Percentiles rank a stretch among this genome's conserved stretches.
Evolutionary conservation across 371 early-diverging fungal genomes (phyloP).

Genomic region (Rhizopus stolonifer): DNA sequence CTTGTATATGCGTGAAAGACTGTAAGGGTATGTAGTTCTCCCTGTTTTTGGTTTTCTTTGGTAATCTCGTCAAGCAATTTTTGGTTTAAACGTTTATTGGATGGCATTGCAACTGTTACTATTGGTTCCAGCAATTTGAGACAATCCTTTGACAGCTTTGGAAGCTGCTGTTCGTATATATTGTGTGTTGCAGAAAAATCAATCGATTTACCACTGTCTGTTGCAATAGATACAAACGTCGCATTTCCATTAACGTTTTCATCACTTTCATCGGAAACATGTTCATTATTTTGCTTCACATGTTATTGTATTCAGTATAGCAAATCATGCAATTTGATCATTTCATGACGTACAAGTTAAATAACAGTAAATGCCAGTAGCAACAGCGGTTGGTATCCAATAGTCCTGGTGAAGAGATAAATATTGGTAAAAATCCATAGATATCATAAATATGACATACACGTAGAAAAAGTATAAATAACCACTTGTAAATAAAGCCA

Average conservation of each 20-base stretch:
- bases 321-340: too few relatives aligned
- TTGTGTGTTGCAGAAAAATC: conserved; percentile 6
- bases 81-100: conserved; percentile 5
- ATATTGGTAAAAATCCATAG: too few relatives aligned
- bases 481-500: too few relatives aligned
- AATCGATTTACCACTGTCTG: conserved; percentile 7
- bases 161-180: conserved; percentile 6
- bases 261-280: neutral
- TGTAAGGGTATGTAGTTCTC: conserved; percentile 7
- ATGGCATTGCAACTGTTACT: conserved; percentile 8
- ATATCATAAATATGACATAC: too few relatives aligned
- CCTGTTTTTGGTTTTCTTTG: conserved; percentile 4
- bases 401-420: too few relatives aligned
- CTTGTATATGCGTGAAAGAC: conserved; percentile 4
- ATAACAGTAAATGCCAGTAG: too few relatives aligned
- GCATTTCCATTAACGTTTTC: neutral
- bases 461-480: too few relatives aligned
- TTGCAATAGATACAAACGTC: conserved; percentile 5
- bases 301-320: too few relatives aligned
- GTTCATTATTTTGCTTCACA: conserved; percentile 1
- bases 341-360: too few relatives aligned
- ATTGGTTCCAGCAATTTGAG: conserved; percentile 8
- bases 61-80: conserved; percentile 4
- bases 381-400: too few relatives aligned
- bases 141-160: conserved; percentile 1